Evolutionary conservation across 2,329 filamentous ascomycete genomes (phyloP).

Genomic region (Aspergillus japonicus): DNA sequence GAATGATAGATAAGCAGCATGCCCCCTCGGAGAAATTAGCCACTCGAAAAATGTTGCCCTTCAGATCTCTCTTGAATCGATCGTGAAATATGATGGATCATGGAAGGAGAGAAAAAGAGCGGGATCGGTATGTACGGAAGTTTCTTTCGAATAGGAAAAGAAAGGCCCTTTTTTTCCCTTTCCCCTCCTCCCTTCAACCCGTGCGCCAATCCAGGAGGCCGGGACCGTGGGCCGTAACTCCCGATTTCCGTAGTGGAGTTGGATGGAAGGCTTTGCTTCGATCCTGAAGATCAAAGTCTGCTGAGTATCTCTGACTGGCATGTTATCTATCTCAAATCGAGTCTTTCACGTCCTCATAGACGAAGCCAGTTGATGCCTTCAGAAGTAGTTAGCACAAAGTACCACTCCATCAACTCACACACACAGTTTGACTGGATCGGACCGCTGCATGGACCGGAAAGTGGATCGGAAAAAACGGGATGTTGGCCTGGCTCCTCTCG

Average conservation of each 20-base stretch:
- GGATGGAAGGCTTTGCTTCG: neutral
- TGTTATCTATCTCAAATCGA: neutral
- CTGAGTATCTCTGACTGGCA: neutral
- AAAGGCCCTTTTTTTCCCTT: neutral
- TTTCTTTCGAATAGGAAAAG: slow-evolving; percentile 17
- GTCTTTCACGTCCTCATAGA: neutral
- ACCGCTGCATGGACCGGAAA: slow-evolving; percentile 38
- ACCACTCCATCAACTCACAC: neutral
- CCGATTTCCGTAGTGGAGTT: neutral
- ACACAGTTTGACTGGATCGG: slow-evolving; percentile 33
- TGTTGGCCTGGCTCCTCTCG: slow-evolving; percentile 5
- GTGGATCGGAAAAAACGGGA: slow-evolving; percentile 29
- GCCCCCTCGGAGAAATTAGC: slow-evolving; percentile 9
- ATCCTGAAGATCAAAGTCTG: neutral
- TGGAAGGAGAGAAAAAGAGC: slow-evolving; percentile 4
- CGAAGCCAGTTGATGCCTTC: neutral
- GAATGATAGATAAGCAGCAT: neutral
- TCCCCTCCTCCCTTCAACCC: slow-evolving; percentile 9
- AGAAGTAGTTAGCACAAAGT: neutral
- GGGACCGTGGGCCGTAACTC: slow-evolving; percentile 7
- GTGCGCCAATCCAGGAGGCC: slow-evolving; percentile 18
- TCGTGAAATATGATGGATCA: slow-evolving; percentile 20
- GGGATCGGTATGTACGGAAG: slow-evolving; percentile 16
- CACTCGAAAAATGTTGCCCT: neutral
- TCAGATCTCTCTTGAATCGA: neutral